phyloP scores from a whole-genome alignment of 768 basidiomycete species.

The Kwoniella botswanensis region DNA sequence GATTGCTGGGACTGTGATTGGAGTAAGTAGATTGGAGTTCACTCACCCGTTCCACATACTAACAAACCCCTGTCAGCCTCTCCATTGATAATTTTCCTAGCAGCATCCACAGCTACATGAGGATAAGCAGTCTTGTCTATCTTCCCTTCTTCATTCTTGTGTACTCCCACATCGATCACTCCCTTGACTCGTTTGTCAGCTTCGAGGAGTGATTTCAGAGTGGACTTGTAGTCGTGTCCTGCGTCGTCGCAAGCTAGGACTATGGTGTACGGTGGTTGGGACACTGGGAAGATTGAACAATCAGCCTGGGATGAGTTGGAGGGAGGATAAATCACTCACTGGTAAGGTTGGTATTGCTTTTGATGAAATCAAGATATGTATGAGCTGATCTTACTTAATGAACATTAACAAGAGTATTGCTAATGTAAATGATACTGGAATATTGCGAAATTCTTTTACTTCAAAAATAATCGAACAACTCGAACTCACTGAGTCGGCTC shows the following conservation, averaged over 20 bases:
- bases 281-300: constrained; percentile 1
- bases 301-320: not conserved
- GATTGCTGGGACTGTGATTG: too few relatives aligned
- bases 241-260: constrained; percentile 55
- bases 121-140: constrained; percentile 54
- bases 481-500: too few relatives aligned
- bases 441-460: too few relatives aligned
- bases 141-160: constrained; percentile 35
- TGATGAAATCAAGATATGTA: too few relatives aligned
- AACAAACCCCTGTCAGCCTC: constrained; percentile 54
- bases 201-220: constrained; percentile 41
- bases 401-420: too few relatives aligned
- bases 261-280: constrained; percentile 43
- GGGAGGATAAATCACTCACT: too few relatives aligned
- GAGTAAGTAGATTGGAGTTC: not conserved
- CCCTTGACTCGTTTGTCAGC: constrained; percentile 47
- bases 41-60: constrained; percentile 57
- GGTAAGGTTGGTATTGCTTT: too few relatives aligned
- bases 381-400: too few relatives aligned
- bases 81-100: constrained; percentile 47
- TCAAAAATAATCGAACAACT: too few relatives aligned
- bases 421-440: too few relatives aligned
- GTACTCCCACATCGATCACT: constrained; percentile 51
- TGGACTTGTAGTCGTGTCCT: constrained; percentile 50
- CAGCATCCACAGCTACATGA: constrained; percentile 52